phyloP scores from a whole-genome alignment of 2,329 filamentous ascomycete species.

The Xylaria digitata region DNA sequence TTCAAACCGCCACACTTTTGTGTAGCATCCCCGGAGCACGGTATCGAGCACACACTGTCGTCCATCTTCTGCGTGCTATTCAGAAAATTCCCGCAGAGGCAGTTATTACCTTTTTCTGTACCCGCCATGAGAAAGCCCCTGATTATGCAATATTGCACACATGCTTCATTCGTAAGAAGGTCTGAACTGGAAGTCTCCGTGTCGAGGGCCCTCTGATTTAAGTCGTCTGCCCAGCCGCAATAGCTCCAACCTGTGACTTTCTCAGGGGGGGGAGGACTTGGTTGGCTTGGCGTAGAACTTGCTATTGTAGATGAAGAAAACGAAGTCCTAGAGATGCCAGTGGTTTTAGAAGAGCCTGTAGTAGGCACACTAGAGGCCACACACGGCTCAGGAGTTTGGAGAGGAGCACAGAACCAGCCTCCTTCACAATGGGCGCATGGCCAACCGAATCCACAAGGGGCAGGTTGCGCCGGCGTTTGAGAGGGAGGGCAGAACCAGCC shows the following conservation, averaged over 20 bases:
- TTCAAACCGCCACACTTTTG: conserved; percentile 64
- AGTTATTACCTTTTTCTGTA: conserved; percentile 61
- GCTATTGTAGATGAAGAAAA: conserved; percentile 8
- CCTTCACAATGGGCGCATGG: conserved; percentile 52
- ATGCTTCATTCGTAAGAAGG: conserved; percentile 50
- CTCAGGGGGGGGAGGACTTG: conserved; percentile 40
- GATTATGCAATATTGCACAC: conserved; percentile 60
- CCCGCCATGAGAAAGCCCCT: conserved; percentile 60
- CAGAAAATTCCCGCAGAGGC: conserved; percentile 60
- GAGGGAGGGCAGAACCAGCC: conserved; percentile 54
- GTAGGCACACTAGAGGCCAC: conserved; percentile 32
- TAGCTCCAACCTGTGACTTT: conserved; percentile 46
- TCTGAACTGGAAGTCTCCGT: conserved; percentile 36
- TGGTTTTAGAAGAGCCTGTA: conserved; percentile 15
- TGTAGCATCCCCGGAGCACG: conserved; percentile 61
- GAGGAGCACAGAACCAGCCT: conserved; percentile 54
- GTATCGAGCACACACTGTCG: conserved; percentile 58
- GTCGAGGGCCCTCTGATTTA: conserved; percentile 42
- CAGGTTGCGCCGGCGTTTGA: conserved; percentile 50
- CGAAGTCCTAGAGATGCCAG: background rate
- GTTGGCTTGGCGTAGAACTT: conserved; percentile 25
- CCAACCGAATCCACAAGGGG: conserved; percentile 54
- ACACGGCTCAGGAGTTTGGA: conserved; percentile 41
- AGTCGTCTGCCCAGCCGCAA: conserved; percentile 49
- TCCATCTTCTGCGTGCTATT: conserved; percentile 56